These are phyloP conservation scores for Candida sp. DNA, from an alignment of 1,139 yeast genomes.

Conservation along the genomic window DNA sequence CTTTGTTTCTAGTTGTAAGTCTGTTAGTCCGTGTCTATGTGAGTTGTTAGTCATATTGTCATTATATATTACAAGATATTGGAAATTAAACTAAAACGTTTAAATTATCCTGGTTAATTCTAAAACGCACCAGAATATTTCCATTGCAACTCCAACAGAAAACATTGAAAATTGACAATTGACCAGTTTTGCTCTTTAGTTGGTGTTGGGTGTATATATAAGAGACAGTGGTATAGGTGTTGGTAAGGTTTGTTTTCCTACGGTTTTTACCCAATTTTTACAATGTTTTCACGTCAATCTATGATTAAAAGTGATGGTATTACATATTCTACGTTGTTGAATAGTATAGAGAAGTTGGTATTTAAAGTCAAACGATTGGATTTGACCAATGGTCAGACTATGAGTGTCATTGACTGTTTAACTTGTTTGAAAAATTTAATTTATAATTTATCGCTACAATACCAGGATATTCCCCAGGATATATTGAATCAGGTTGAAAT, in stretches of 20 bases:
- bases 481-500: not conserved
- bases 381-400: not conserved
- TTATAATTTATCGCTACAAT: not conserved
- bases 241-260: not conserved
- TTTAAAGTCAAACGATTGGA: not conserved
- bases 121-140: too few relatives aligned
- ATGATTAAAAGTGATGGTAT: not conserved
- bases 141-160: too few relatives aligned
- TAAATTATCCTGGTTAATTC: too few relatives aligned
- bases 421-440: not conserved
- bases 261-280: not conserved
- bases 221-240: not conserved
- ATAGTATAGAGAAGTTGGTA: not conserved
- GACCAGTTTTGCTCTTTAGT: not conserved
- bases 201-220: not conserved
- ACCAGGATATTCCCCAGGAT: not conserved
- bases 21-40: constrained; percentile 8
- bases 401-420: not conserved
- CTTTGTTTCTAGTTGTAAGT: constrained; percentile 12
- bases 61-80: not conserved
- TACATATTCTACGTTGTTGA: not conserved
- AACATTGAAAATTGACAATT: too few relatives aligned
- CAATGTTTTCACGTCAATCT: not conserved
- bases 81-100: not conserved
- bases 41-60: not conserved